phyloP scores from a whole-genome alignment of 768 basidiomycete genomes.

The Mycena venus region DNA sequence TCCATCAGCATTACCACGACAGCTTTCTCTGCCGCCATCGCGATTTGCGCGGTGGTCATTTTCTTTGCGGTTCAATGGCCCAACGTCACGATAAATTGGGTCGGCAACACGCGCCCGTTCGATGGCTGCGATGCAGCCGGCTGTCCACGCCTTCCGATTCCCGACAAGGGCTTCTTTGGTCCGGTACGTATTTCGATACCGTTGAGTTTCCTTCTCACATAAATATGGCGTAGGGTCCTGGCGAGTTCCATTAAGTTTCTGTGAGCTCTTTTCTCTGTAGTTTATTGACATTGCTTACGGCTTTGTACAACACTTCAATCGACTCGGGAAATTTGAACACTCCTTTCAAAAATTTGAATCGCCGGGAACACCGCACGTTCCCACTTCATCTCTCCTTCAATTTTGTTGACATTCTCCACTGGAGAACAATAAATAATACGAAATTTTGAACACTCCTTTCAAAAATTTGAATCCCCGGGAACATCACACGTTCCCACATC shows the following conservation, averaged over 20 bases:
- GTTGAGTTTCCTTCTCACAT: neutral
- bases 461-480: too few relatives aligned
- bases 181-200: conserved; percentile 25
- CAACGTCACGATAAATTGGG: conserved; percentile 44
- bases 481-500: too few relatives aligned
- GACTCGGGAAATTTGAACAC: too few relatives aligned
- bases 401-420: neutral
- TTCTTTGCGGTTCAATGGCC: conserved; percentile 50
- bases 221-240: neutral
- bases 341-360: too few relatives aligned
- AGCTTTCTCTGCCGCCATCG: conserved; percentile 49
- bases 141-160: conserved; percentile 34
- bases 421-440: neutral
- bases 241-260: neutral
- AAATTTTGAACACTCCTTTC: too few relatives aligned
- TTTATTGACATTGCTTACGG: neutral
- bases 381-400: too few relatives aligned
- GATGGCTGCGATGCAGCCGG: conserved; percentile 32
- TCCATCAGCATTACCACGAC: conserved; percentile 42
- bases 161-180: conserved; percentile 37
- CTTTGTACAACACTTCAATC: too few relatives aligned
- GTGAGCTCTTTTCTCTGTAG: too few relatives aligned
- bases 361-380: too few relatives aligned
- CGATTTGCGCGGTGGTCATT: conserved; percentile 50
- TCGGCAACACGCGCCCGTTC: conserved; percentile 43